Evolutionary conservation across 2,329 filamentous ascomycete genomes (phyloP), one percentile per base, ranked within the genome.

Genomic region (Hypoxylon sp.): DNA sequence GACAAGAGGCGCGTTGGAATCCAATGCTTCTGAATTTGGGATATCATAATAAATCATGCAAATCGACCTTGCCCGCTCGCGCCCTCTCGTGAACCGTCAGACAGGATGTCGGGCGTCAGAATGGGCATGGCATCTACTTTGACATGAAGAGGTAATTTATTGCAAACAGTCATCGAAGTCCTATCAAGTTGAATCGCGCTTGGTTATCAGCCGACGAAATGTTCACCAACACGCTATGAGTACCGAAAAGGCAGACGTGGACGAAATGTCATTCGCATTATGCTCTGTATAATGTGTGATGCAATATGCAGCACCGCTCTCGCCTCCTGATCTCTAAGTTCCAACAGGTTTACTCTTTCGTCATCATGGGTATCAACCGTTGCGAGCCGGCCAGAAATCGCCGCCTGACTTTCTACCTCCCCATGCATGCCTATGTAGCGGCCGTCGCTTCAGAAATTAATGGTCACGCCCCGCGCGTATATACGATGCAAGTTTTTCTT

Each of bases 321-420:
- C 50, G 49, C 45, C 28, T 59, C 46, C 55, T 59, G 42, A 12
- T 65, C 20, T 57, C 63, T 68, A 68, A 52, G 45, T 59, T 55
- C 26, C n/a, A n/a, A n/a, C n/a, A n/a, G n/a, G n/a, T 57, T 36
- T 46, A 49, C 46, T 53, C 28, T 33, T 54, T 48, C 54, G 51
- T 68, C 66, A 61, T 66, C 59, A 68, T 66, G 66, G 66, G 66
- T 68, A 68, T 68, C 66, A 68, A 68, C 66, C 66, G 51, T 59
- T 33, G 60, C 59, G 36, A 64, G 52, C 63, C 59, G 58, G 58
- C 51, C 51, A 62, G 48, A 59, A 51, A 30, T 55, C 58, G 12
- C 52, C 38, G 66, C 49, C 32, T 49, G 55, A 57, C 59, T 53
- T 56, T 66, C 48, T 63, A 64, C 56, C 55, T 66, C 56, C 59